Evolutionary conservation across 1,284 basidiomycete genomes (phyloP).

Genomic region (Leccinum subspadiceum): DNA sequence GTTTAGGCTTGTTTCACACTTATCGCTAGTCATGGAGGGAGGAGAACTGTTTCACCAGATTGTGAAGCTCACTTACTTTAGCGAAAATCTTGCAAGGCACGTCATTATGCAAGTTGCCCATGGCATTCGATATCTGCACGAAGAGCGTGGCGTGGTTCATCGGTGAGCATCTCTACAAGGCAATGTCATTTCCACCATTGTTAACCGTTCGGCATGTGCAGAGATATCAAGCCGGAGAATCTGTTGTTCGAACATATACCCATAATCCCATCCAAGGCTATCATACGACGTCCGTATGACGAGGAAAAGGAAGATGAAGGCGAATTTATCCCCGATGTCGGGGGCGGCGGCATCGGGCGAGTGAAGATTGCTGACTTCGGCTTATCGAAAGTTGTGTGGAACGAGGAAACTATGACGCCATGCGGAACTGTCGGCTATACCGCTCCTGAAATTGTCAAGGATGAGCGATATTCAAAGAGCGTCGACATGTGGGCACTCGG

Average conservation of each 20-base stretch:
- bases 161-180: slow-evolving; percentile 40
- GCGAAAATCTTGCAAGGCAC: slow-evolving; percentile 91
- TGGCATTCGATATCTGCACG: slow-evolving; percentile 94
- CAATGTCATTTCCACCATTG: background rate
- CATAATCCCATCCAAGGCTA: slow-evolving; percentile 83
- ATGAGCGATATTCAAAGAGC: slow-evolving; percentile 96
- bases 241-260: slow-evolving; percentile 94
- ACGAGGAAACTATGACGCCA: slow-evolving; percentile 98
- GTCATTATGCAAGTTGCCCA: slow-evolving; percentile 97
- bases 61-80: slow-evolving; percentile 98
- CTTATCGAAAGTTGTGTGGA: slow-evolving; percentile 97
- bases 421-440: slow-evolving; percentile 99
- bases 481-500: slow-evolving; percentile 99
- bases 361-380: slow-evolving; percentile 99
- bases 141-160: slow-evolving; percentile 97
- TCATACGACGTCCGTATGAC: slow-evolving; percentile 85
- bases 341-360: slow-evolving; percentile 95
- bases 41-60: slow-evolving; percentile 99
- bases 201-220: slow-evolving; percentile 3
- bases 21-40: slow-evolving; percentile 81
- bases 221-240: slow-evolving; percentile 98
- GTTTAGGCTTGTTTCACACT: slow-evolving; percentile 12
- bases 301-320: slow-evolving; percentile 99
- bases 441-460: slow-evolving; percentile 99
- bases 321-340: slow-evolving; percentile 87